Base-by-base conservation (phyloP, 768 basidiomycete species). In the Galerina sulciceps region DNA sequence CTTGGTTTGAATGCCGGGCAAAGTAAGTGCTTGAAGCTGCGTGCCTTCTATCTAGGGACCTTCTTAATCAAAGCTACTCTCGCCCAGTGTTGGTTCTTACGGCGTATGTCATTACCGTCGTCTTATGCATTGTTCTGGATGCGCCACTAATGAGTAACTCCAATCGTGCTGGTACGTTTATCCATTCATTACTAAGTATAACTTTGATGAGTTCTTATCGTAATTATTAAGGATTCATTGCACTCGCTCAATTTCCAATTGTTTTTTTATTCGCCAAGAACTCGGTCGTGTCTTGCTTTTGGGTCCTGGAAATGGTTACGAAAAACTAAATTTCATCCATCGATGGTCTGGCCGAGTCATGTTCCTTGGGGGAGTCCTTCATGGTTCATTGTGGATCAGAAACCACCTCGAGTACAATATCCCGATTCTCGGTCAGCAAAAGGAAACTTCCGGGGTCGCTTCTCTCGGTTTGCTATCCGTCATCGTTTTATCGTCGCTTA, bases 251-350 rank as follows among this genome's bases (percentile, higher is more conserved):
- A 23, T 44, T 44, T 23, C 20, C 18, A n/a, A 44, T 44, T 3
- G 43, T 31, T 31, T 84, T 87, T 67, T 75, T 85, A 13, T 80
- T 90, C 58, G 80, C 85, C 15, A 91, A 91, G 70, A 90, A 88
- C 68, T 86, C 83, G 23, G 55, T 83, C 9, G 66, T 90, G 6
- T 84, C 85, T 0, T 84, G 37, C 70, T 90, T 8, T 73, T 88
- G n/a, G 87, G 87, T 11, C 68, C 93, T 75, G 74, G 89, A 73
- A 71, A 80, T 37, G 85, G 85, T 11, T 91, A 91, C 63, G 87
- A 88, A 43, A 85, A 85, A 72, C 80, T 92, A 58, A 93, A 93
- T 67, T 87, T 80, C 63, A 73, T 93, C 2, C 92, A 93, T 68
- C 86, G 90, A 6, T 89, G 87, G 79, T 75, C 83, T 0, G 87